A percentile compares a stretch with the other conserved stretches of the same genome.
These are phyloP conservation scores for Starmera dryadoides DNA, from an alignment of 805 yeast genomes.

Conservation along the genomic window DNA sequence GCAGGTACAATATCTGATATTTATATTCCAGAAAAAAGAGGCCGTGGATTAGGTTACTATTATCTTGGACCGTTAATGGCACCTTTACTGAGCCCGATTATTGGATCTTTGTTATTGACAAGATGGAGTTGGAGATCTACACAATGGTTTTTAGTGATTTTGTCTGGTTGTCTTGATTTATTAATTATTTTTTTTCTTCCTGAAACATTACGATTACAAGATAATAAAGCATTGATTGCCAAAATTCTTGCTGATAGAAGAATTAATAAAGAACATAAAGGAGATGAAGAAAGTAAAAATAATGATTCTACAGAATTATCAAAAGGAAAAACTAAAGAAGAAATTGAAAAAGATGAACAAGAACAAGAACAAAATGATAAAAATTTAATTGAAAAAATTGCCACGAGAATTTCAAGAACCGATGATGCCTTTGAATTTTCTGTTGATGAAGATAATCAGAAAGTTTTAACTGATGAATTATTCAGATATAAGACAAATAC, in stretches of 20 bases:
- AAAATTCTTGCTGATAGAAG: conserved; percentile 34
- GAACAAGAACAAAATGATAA: no score
- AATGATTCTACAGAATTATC: conserved; percentile 5
- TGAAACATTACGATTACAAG: conserved; percentile 63
- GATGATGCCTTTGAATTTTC: conserved; percentile 9
- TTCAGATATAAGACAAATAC: conserved; percentile 15
- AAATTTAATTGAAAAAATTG: conserved; percentile 10
- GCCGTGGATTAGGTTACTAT: conserved; percentile 71
- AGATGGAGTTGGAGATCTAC: conserved; percentile 87
- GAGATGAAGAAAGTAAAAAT: conserved; percentile 3
- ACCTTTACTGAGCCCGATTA: conserved; percentile 71
- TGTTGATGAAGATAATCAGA: conserved; percentile 16
- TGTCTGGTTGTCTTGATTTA: conserved; percentile 47
- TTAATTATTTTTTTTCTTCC: conserved; percentile 55
- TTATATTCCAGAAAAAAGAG: conserved; percentile 60
- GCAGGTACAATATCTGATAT: conserved; percentile 83
- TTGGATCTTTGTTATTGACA: conserved; percentile 68
- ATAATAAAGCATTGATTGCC: conserved; percentile 41
- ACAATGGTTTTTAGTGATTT: conserved; percentile 73
- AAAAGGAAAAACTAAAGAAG: conserved; percentile 1
- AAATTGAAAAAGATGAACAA: conserved; percentile 4
- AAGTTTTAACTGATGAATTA: conserved; percentile 17
- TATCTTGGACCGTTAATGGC: conserved; percentile 79
- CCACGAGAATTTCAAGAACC: conserved; percentile 15
- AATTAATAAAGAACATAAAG: conserved; percentile 7